Conservation (phyloP, 768 basidiomycete genomes). For the Roridomyces roridus region DNA sequence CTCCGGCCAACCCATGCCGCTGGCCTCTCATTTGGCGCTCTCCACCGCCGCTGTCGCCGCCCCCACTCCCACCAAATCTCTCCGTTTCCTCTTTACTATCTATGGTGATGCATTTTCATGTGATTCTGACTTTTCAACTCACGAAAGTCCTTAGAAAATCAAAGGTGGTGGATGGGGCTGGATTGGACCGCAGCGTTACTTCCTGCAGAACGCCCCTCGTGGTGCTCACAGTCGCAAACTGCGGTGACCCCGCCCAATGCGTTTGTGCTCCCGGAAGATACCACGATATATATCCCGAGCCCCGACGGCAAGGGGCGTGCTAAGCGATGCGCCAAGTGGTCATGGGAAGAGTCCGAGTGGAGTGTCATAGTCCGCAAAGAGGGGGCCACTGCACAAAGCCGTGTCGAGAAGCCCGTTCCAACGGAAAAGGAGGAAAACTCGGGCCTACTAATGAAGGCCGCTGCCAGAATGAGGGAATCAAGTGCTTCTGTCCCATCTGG, state of each 20-base stretch:
- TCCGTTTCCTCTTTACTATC: slow-evolving; percentile 87
- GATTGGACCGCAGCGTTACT: slow-evolving; percentile 95
- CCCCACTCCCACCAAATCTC: slow-evolving; percentile 43
- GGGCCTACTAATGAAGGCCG: slow-evolving; percentile 60
- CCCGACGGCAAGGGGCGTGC: slow-evolving; percentile 53
- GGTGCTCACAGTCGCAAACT: slow-evolving; percentile 67
- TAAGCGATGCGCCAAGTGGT: slow-evolving; percentile 82
- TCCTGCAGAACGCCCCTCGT: slow-evolving; percentile 88
- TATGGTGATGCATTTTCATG: slow-evolving; percentile 38
- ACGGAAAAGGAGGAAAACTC: slow-evolving; percentile 51
- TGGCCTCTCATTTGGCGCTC: slow-evolving; percentile 32
- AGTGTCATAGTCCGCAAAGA: slow-evolving; percentile 71
- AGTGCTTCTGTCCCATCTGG: slow-evolving; percentile 2
- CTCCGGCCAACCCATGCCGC: slow-evolving; percentile 60
- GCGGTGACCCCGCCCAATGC: slow-evolving; percentile 74
- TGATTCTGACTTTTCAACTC: too few species aligned
- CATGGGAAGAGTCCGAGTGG: slow-evolving; percentile 95
- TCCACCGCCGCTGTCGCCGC: slow-evolving; percentile 41
- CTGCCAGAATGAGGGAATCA: slow-evolving; percentile 53
- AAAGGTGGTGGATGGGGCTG: slow-evolving; percentile 97
- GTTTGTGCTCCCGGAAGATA: slow-evolving; percentile 69
- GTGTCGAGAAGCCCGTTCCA: slow-evolving; percentile 70
- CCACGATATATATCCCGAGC: slow-evolving; percentile 55
- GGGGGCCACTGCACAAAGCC: slow-evolving; percentile 46
- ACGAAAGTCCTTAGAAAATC: slow-evolving; percentile 63